Conservation (phyloP, 2,329 filamentous ascomycete species). For the Herpotrichia juniperi region DNA sequence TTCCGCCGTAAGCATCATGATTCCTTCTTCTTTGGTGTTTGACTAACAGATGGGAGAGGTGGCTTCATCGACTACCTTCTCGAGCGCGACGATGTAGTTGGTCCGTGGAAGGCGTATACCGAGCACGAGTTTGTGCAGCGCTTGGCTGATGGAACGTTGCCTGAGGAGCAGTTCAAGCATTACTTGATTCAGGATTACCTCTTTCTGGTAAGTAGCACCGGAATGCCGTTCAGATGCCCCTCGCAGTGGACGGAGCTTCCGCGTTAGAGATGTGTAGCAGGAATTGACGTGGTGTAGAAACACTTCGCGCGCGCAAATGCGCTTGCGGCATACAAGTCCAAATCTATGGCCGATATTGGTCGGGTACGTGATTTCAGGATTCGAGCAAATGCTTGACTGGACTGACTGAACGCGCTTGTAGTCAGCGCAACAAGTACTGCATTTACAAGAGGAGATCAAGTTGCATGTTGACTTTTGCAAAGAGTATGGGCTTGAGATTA, state of each 20-base stretch:
- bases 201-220: conserved; percentile 79
- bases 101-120: conserved; percentile 76
- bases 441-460: conserved; percentile 79
- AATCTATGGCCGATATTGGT: conserved; percentile 73
- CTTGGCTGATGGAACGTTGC: conserved; percentile 77
- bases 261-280: neutral
- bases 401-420: conserved; percentile 31
- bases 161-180: conserved; percentile 78
- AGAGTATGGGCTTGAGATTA: conserved; percentile 75
- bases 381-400: neutral
- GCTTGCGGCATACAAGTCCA: conserved; percentile 83
- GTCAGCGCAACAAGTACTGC: conserved; percentile 73
- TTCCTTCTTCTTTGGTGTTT: neutral
- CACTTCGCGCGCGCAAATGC: conserved; percentile 90
- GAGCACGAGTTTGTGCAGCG: conserved; percentile 82
- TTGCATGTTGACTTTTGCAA: conserved; percentile 85
- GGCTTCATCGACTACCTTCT: conserved; percentile 85
- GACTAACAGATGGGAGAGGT: conserved; percentile 51
- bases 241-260: too few relatives aligned
- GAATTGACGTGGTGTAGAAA: conserved; percentile 55
- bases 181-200: conserved; percentile 94
- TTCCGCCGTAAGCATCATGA: conserved; percentile 60
- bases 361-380: conserved; percentile 56
- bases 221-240: too few relatives aligned
- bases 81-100: conserved; percentile 73